Evolutionary conservation across 2,329 filamentous ascomycete genomes (phyloP), one percentile per base, ranked within the genome.

Genomic region (Xylariaceae sp.): DNA sequence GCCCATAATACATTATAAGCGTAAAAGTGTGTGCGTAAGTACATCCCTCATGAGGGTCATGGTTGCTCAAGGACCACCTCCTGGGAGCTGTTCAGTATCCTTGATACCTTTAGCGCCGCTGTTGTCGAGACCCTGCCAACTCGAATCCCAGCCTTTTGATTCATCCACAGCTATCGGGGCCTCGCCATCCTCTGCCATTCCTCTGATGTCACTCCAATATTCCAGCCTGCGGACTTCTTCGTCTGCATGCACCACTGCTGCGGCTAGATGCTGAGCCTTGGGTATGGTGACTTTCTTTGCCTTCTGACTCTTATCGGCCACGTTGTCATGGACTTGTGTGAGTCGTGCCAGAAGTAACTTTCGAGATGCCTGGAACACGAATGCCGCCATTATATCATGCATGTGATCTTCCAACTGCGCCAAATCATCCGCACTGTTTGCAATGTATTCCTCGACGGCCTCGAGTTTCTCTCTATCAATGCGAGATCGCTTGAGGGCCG

Each of bases 401-500:
- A 95, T 92, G 63, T 83, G 75, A 44, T 85, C 76, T 49, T 85
- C 76, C 17, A 98, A 71, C 50, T 89, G 86, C 43, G 76, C 75
- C 22, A 97, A 70, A 56, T 96, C 89, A 20, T 86, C 82, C 5
- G 80, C 80, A 17, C 81, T 87, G 42, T 93, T 76, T 34, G 82
- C 72, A n/a, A 96, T 73, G 61, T 95, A 98, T 51, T 80, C 86
- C 57, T 86, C 82, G 19, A 96, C 77, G 0, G 85, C 84, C 50
- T 92, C 85, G 47, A 94, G 82, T 70, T 93, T 97, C 69, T 97
- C 92, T 25, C 93, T 80, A 62, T 98, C 93, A 55, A 98, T 88
- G 6, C 83, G 78, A 5, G 86, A 81, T 32, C 69, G 70, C 51
- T 83, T 85, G 44, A 98, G 66, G 2, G 80, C 77, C 19, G 67